Evolutionary conservation across 2,329 filamentous ascomycete genomes (phyloP), one percentile per base, ranked within the genome.

Genomic region (Monilinia aucupariae): DNA sequence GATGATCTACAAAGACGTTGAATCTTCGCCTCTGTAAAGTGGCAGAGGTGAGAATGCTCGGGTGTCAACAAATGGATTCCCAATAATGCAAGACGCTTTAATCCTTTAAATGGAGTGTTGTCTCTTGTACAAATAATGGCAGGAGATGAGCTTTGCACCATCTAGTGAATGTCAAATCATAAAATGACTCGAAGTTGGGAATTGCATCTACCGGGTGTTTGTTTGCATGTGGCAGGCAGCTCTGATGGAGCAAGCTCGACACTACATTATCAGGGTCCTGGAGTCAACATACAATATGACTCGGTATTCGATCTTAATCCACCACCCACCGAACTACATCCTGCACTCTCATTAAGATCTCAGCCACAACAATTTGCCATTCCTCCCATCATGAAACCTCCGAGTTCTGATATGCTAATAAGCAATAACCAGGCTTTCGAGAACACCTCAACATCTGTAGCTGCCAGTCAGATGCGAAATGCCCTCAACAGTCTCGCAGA

Each of bases 401-500:
- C 8, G 13, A 10, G 13, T 62, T 9, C n/a, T 20, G n/a, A 8
- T n/a, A 27, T 30, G 32, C 60, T 62, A 62, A 62, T 45, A 50
- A 43, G 34, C 22, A 25, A 32, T 25, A 32, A 32, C 20, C 52
- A 97, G 94, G 94, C 94, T 67, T 99, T 99, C 77, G 94, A 99
- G 80, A 97, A 97, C 85, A 96, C 94, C 71, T 97, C 93, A 63
- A 99, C 94, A 75, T 97, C 91, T 73, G 93, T 99, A 69, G 94
- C 94, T 67, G 94, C 94, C 63, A 96, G 92, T 65, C 94, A 99
- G 82, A 99, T 99, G 94, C 91, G 94, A 79, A 99, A 99, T 84
- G 85, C 91, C 66, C 84, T 99, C 76, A 97, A 96, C 77, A 87
- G 88, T 77, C 88, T 99, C 68, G 85, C 90, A 72, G 94, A 99